Conservation (phyloP, 2,329 filamentous ascomycete genomes). For the Pyrenophora seminiperda region DNA sequence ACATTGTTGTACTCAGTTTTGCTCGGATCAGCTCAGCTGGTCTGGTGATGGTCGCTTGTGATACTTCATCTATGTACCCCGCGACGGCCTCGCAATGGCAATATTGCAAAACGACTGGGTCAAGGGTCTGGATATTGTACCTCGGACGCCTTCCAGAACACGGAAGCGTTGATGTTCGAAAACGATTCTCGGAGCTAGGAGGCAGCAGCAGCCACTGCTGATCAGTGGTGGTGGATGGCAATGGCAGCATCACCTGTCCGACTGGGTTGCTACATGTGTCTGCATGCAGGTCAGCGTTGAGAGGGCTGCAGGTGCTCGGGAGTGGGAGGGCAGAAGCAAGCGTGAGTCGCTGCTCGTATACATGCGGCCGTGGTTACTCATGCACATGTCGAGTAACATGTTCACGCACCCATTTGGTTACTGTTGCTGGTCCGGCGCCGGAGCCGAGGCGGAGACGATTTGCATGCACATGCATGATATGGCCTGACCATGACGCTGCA, state of each 20-base stretch:
- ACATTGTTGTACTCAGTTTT: slow-evolving; percentile 6
- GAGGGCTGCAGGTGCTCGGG: slow-evolving; percentile 24
- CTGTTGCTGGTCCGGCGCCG: slow-evolving; percentile 32
- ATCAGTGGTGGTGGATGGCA: not conserved
- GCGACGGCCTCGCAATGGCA: slow-evolving; percentile 35
- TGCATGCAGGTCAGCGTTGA: slow-evolving; percentile 32
- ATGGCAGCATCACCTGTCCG: slow-evolving; percentile 1
- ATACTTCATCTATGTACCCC: slow-evolving; percentile 45
- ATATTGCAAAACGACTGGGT: slow-evolving; percentile 29
- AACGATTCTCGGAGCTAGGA: not conserved
- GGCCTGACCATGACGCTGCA: slow-evolving; percentile 24
- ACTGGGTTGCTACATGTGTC: slow-evolving; percentile 10
- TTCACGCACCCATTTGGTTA: slow-evolving; percentile 27
- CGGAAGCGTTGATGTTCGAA: slow-evolving; percentile 24
- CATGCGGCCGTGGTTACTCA: slow-evolving; percentile 33
- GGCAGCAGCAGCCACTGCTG: slow-evolving; percentile 1
- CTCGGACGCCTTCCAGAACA: slow-evolving; percentile 27
- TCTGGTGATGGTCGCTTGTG: slow-evolving; percentile 26
- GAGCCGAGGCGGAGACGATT: slow-evolving; percentile 20
- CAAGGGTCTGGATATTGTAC: slow-evolving; percentile 33
- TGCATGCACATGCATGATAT: slow-evolving; percentile 29
- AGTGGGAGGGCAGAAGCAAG: slow-evolving; percentile 12
- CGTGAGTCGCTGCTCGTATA: slow-evolving; percentile 24
- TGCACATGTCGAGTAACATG: slow-evolving; percentile 35
- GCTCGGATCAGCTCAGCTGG: slow-evolving; percentile 24